Evolutionary conservation across 768 basidiomycete genomes (phyloP).

Genomic region (Trichaptum fuscoviolaceum): DNA sequence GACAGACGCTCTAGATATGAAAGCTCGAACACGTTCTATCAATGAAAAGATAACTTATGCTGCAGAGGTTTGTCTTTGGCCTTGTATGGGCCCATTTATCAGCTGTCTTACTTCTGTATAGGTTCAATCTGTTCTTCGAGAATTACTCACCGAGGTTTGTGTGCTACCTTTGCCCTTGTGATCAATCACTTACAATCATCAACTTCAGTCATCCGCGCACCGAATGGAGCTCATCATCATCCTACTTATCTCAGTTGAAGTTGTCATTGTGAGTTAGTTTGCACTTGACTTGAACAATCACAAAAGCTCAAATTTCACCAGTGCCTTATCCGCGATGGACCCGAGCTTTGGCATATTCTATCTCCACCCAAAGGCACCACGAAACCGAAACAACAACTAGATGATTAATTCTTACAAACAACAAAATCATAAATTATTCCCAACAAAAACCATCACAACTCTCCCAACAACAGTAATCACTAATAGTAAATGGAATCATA

Average conservation of each 20-base stretch:
- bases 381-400: neutral
- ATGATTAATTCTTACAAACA: neutral
- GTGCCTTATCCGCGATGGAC: slow-evolving; percentile 71
- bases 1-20: slow-evolving; percentile 82
- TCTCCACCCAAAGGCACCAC: neutral
- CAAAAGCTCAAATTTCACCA: slow-evolving; percentile 30
- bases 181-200: slow-evolving; percentile 5
- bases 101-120: slow-evolving; percentile 24
- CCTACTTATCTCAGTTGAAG: slow-evolving; percentile 88
- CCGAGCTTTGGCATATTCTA: slow-evolving; percentile 63
- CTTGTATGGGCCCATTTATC: neutral
- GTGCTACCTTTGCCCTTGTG: slow-evolving; percentile 5
- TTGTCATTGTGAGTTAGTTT: slow-evolving; percentile 65
- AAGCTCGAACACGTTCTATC: slow-evolving; percentile 69
- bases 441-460: neutral
- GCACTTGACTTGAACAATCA: neutral
- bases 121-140: slow-evolving; percentile 84
- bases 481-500: neutral
- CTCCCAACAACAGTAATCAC: too few relatives aligned
- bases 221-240: slow-evolving; percentile 97
- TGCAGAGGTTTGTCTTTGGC: slow-evolving; percentile 48
- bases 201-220: slow-evolving; percentile 69
- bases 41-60: slow-evolving; percentile 94
- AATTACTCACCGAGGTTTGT: slow-evolving; percentile 78
- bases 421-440: neutral